Conservation (phyloP, 2,329 filamentous ascomycete species). For the Rutstroemia sp. region DNA sequence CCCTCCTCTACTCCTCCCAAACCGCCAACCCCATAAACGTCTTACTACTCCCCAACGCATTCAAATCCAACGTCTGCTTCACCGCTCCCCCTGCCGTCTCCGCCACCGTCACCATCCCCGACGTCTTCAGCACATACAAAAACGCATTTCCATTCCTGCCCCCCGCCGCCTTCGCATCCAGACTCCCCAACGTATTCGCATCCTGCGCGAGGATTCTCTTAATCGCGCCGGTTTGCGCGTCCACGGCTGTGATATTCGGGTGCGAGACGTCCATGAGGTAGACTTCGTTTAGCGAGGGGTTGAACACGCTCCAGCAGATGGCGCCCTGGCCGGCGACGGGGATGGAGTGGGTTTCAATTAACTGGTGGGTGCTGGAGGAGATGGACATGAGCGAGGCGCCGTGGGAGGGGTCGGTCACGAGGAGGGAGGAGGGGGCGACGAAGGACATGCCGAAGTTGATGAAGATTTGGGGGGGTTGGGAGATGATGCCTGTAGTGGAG, state of each 20-base stretch:
- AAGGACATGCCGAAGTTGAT: conserved; percentile 14
- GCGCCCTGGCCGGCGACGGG: conserved; percentile 8
- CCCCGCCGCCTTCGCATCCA: conserved; percentile 10
- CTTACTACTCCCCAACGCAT: conserved; percentile 10
- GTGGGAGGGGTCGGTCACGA: conserved; percentile 12
- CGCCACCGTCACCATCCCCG: conserved; percentile 5
- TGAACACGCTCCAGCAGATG: conserved; percentile 16
- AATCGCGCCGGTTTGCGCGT: conserved; percentile 8
- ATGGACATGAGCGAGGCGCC: conserved; percentile 14
- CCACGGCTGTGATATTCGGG: conserved; percentile 10
- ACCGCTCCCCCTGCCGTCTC: background rate
- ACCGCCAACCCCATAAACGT: conserved; percentile 15
- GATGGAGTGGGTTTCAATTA: conserved; percentile 1
- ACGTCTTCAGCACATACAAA: conserved; percentile 12
- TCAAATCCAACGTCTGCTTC: conserved; percentile 14
- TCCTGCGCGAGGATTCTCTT: conserved; percentile 1
- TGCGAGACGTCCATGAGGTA: conserved; percentile 10
- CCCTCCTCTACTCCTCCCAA: background rate
- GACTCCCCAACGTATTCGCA: conserved; percentile 3
- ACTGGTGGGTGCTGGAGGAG: background rate
- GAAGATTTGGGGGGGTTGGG: conserved; percentile 6
- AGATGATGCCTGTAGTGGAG: conserved; percentile 9
- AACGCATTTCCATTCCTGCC: conserved; percentile 3
- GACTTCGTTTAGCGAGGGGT: conserved; percentile 6
- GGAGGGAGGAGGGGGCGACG: conserved; percentile 6